phyloP scores from a whole-genome alignment of 83 land plant species.

The Larix sibirica region DNA sequence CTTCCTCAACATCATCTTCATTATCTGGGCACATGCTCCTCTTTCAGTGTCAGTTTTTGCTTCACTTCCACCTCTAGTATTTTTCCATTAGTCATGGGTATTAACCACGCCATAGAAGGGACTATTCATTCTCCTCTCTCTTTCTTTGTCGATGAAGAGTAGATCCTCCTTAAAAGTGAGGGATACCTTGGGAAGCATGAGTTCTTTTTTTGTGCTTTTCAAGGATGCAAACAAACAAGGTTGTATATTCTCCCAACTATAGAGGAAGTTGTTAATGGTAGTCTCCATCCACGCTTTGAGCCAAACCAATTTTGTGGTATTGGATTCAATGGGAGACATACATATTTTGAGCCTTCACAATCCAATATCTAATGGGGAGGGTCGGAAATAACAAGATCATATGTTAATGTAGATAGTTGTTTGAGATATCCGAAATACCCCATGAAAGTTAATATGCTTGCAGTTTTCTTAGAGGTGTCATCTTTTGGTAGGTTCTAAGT shows the following conservation, averaged over 20 bases:
- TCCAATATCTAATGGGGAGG: conserved; percentile 5
- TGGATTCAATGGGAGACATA: conserved; percentile 60
- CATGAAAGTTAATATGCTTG: too few species aligned
- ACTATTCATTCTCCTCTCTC: too few species aligned
- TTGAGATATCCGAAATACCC: too few species aligned
- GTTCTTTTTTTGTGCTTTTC: conserved; percentile 34
- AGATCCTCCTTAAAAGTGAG: conserved; percentile 26
- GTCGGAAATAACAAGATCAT: not conserved
- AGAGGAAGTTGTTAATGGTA: conserved; percentile 25
- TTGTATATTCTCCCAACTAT: not conserved
- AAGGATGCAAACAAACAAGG: conserved; percentile 12
- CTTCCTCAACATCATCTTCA: conserved; percentile 1
- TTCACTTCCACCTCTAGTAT: not conserved
- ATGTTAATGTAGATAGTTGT: too few species aligned
- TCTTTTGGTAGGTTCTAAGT: too few species aligned
- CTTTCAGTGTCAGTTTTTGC: not conserved
- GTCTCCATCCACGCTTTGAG: conserved; percentile 47
- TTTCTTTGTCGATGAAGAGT: not conserved
- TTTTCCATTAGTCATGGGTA: not conserved
- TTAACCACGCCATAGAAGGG: not conserved
- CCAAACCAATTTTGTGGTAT: conserved; percentile 38
- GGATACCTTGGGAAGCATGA: conserved; percentile 31
- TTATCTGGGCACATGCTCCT: not conserved
- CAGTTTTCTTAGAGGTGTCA: too few species aligned
- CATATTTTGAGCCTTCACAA: conserved; percentile 33